phyloP scores from a whole-genome alignment of 768 basidiomycete genomes.

The Kondoa malvinella region DNA sequence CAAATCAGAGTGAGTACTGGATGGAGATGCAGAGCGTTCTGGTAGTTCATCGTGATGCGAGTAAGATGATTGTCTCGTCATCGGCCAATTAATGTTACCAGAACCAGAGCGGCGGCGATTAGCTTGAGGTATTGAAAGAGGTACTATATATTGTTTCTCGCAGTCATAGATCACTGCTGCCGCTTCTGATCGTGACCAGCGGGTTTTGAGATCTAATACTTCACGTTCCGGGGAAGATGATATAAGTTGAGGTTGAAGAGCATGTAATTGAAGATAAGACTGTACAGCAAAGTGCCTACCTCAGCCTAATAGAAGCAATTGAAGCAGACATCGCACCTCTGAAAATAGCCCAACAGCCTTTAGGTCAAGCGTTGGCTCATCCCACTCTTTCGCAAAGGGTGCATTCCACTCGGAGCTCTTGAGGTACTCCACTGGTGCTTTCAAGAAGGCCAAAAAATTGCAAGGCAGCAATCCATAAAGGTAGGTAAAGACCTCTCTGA shows the following conservation, averaged over 20 bases:
- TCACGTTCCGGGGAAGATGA: neutral
- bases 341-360: neutral
- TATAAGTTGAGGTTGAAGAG: neutral
- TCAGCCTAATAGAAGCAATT: neutral
- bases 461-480: conserved; percentile 4
- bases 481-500: neutral
- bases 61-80: neutral
- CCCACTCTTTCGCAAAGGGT: neutral
- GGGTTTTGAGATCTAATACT: neutral
- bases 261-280: neutral
- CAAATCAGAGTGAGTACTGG: neutral
- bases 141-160: neutral
- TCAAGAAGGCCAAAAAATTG: conserved; percentile 1
- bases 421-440: neutral
- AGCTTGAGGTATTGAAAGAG: neutral
- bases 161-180: neutral
- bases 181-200: neutral
- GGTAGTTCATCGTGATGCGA: neutral
- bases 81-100: neutral
- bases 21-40: neutral
- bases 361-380: neutral
- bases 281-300: neutral
- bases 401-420: neutral
- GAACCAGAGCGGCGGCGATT: neutral
- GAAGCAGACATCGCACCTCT: neutral